Conservation (phyloP, 2,329 filamentous ascomycete species). For the Exserohilum rostratum region DNA sequence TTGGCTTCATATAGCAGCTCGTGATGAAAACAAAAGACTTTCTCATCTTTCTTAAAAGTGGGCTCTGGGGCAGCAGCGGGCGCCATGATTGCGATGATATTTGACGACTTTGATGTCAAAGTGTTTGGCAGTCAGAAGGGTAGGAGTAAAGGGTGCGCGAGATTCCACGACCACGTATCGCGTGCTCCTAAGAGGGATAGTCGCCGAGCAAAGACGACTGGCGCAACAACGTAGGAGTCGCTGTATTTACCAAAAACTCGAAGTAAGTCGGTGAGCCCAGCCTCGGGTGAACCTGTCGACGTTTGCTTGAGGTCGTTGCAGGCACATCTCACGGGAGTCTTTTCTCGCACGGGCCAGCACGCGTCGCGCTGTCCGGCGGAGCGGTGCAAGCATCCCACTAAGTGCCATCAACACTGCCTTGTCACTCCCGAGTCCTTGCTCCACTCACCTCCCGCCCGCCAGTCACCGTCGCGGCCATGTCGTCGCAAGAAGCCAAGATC, state of each 20-base stretch:
- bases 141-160: conserved; percentile 15
- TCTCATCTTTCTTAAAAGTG: conserved; percentile 78
- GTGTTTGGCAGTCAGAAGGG: conserved; percentile 17
- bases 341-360: conserved; percentile 30
- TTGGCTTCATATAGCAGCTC: conserved; percentile 98
- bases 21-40: conserved; percentile 94
- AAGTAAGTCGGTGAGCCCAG: conserved; percentile 11
- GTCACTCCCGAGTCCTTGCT: background rate
- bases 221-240: background rate
- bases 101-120: conserved; percentile 17
- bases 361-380: conserved; percentile 27
- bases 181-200: conserved; percentile 11
- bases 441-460: background rate
- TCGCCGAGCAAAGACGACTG: conserved; percentile 2
- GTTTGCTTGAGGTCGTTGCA: conserved; percentile 15
- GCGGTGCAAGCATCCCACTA: background rate
- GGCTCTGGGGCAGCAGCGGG: conserved; percentile 60
- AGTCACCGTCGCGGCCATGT: conserved; percentile 56
- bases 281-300: conserved; percentile 8
- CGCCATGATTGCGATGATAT: conserved; percentile 51
- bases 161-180: conserved; percentile 25
- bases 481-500: conserved; percentile 75
- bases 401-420: conserved; percentile 24
- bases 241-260: background rate
- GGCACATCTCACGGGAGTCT: conserved; percentile 23